Conservation (phyloP, 257 asterid genomes). For the Plantago major region DNA sequence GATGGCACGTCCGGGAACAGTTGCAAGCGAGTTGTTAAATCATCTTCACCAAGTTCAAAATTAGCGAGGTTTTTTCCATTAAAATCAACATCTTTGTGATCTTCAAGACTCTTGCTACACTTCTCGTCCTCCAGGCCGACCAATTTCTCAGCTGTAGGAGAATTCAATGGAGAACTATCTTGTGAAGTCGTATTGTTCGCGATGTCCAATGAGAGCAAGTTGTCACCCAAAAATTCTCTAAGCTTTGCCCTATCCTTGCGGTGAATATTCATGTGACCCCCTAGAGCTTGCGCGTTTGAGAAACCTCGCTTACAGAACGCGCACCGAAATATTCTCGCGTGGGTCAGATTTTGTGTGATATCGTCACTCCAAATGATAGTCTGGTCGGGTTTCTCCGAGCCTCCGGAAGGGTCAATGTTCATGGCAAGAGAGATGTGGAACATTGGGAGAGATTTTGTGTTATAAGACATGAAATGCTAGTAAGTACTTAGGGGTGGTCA, state of each 20-base stretch:
- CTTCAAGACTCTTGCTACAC: constrained; percentile 4
- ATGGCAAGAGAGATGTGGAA: constrained; percentile 15
- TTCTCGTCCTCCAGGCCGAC: constrained; percentile 10
- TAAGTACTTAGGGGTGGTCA: constrained; percentile 20
- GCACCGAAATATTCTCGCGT: constrained; percentile 40
- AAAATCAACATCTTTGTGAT: neutral
- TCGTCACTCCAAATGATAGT: constrained; percentile 21
- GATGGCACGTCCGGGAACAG: constrained; percentile 24
- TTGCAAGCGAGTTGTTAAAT: constrained; percentile 14
- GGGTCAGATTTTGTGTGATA: constrained; percentile 15
- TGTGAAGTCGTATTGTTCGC: constrained; percentile 1
- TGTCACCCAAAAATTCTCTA: constrained; percentile 31
- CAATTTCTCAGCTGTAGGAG: neutral
- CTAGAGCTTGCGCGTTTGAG: constrained; percentile 73
- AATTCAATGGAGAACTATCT: constrained; percentile 6
- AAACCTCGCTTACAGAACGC: constrained; percentile 61
- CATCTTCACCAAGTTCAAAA: neutral
- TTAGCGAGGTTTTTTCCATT: neutral
- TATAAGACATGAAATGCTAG: neutral
- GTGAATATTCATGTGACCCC: constrained; percentile 83
- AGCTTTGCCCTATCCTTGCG: constrained; percentile 69
- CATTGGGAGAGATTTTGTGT: neutral
- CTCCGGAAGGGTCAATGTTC: constrained; percentile 31
- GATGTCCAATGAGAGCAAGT: constrained; percentile 24
- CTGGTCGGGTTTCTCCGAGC: constrained; percentile 20